Base-by-base conservation (phyloP, 139 green algal genomes). In the Nannochloris sp. region DNA sequence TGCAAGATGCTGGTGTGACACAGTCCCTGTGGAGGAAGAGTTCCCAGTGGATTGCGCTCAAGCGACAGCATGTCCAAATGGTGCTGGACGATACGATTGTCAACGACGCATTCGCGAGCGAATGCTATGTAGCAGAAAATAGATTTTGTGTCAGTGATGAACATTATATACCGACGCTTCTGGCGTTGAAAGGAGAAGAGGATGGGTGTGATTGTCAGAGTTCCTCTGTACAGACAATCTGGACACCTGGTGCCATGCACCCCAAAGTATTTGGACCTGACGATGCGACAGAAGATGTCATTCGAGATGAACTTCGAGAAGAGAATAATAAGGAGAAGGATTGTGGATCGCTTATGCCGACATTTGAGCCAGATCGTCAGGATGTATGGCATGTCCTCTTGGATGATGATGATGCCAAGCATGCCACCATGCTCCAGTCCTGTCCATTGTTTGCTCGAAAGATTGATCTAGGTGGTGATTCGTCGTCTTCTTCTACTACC, bases 131-230 rank as follows among this genome's bases (percentile, higher is more conserved):
- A 2, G 33, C 51, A 2, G 13, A 44, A 3, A 23, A 37, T 49
- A 36, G 67, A 25, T 73, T 73, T 23, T 74, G 68, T 20, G 61
- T 64, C 2, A 59, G 46, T 20, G 62, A 63, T 69, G 66, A 78
- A 48, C 74, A 81, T 65, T 78, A 78, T 56, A 65, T 78, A 6
- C 69, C 74, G 9, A 75, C 61, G 28, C 60, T 78, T 37, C 56
- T 81, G 49, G 70, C 74, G 2, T 33, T n/a, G 14, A 37, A 56
- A 25, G 55, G 49, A 14, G 31, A 59, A 48, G 69, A 68, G 13
- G 44, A 73, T 10, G 70, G 71, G 30, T 74, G 64, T 2, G 61
- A 66, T 14, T 76, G 72, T 49, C 12, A 29, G 11, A 26, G 25
- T 12, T 13, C 14, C 4, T 2, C n/a, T 11, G 40, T 31, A 0